Evolutionary conservation across 129 eudicot species (phyloP), one percentile per base, ranked within the genome.

Genomic region (Escallonia rubra): DNA sequence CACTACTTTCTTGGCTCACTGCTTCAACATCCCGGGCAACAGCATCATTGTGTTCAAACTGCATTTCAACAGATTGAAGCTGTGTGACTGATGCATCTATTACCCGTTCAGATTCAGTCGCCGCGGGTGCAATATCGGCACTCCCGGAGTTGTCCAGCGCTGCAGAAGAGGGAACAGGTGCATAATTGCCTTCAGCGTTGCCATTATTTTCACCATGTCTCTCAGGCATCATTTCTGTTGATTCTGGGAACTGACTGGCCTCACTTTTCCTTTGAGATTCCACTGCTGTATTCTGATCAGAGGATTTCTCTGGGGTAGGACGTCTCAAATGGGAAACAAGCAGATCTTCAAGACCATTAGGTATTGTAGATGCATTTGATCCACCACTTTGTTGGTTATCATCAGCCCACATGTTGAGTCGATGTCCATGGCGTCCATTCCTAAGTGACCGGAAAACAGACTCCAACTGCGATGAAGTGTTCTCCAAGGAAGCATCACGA

Each of bases 1-100:
- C 98, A 70, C 96, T 78, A 70, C 98, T 93, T 79, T 82, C 96
- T 75, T 93, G 98, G 76, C 98, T 93, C 59, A 93, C 96, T 41
- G 98, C 98, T 78, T 89, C 98, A 71, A 84, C 96, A 84, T 92
- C 98, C 14, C 95, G 82, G 42, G 79, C 75, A 68, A 63, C 84
- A 55, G 79, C 78, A 78, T 92, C 98, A 68, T 61, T 83, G 9
- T 82, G 91, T 53, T 92, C 98, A 84, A 79, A 83, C 74, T 92
- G 98, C 96, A 83, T 79, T 61, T 86, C 98, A 78, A 73, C 85
- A 74, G 90, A 72, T 40, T 75, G 91, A 65, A 88, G 78, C 63
- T 70, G 87, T 52, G 74, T 69, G 61, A 67, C 39, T 42, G 89
- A 65, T 38, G 73, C 59, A 67, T 83, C 96, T 7, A 76, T 48